Percentiles rank a stretch among this genome's conserved stretches.
phyloP scores from a whole-genome alignment of 768 basidiomycete genomes.

The Sarcodon sp. region DNA sequence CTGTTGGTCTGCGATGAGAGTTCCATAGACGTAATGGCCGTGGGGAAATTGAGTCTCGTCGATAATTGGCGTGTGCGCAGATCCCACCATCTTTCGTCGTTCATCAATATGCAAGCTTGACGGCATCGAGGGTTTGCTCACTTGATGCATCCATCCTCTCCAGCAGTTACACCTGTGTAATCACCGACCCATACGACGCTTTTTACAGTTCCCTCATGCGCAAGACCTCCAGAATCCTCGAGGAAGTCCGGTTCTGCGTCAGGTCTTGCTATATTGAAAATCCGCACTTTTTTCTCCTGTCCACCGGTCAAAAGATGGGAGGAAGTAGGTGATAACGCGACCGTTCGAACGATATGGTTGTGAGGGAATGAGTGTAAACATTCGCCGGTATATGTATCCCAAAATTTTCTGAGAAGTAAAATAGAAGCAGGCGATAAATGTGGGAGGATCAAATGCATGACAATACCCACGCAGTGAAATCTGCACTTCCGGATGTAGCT shows the following conservation, averaged over 20 bases:
- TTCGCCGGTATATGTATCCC: constrained; percentile 90
- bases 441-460: constrained; percentile 1
- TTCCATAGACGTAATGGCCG: constrained; percentile 91
- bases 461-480: constrained; percentile 87
- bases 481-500: constrained; percentile 89
- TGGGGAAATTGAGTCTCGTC: constrained; percentile 58
- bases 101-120: not conserved
- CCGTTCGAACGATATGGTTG: constrained; percentile 94
- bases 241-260: constrained; percentile 79
- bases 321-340: constrained; percentile 67
- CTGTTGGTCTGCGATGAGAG: constrained; percentile 70
- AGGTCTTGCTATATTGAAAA: constrained; percentile 81
- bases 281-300: constrained; percentile 93
- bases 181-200: constrained; percentile 92
- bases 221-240: constrained; percentile 38
- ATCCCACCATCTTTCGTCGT: constrained; percentile 83
- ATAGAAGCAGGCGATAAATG: constrained; percentile 3
- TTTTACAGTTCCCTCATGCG: constrained; percentile 85
- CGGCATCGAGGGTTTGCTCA: constrained; percentile 19
- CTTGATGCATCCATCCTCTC: constrained; percentile 89
- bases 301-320: constrained; percentile 80
- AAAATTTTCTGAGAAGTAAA: constrained; percentile 60
- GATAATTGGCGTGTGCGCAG: constrained; percentile 64
- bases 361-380: constrained; percentile 92
- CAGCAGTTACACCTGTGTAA: constrained; percentile 77